Evolutionary conservation across 768 basidiomycete species (phyloP), one percentile per base, ranked within the genome.

Genomic region (Termitomyces sp.): DNA sequence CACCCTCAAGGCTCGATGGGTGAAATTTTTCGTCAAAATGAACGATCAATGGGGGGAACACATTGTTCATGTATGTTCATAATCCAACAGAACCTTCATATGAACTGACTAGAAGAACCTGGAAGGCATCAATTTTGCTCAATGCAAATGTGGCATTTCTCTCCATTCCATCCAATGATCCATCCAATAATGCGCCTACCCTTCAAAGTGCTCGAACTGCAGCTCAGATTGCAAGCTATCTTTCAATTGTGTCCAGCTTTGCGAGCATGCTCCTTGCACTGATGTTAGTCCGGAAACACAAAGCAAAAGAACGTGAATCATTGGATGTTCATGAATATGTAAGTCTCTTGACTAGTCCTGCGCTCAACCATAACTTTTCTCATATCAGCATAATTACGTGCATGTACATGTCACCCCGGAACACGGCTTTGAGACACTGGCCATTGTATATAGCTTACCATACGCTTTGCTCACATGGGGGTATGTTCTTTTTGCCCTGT

Each of bases 131-230:
- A 5, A 78, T 83, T 2, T 67, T 84, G 2, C 65, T 84, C 29
- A 76, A 73, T n/a, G 77, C 76, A 10, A 81, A 82, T 38, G 75
- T 83, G 1, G 75, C 72, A 0, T 82, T 83, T 53, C 70, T 84
- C 6, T 74, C 78, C 0, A 78, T 83, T 37, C 71, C 75, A 31
- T 71, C 74, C 17, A 73, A 77, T 12, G 75, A 62, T 51, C 68
- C 72, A 19, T 71, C 73, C 16, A 71, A 77, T 12, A 74, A 58
- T 44, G 51, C 54, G 16, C 29, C 10, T 6, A 40, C 46, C 7
- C 58, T 62, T 5, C 55, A 37, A 31, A 56, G 12, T 16, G 32
- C 32, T 21, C 61, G 71, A n/a, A 66, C 63, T 3, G 53, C 65
- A 0, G 69, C 69, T 2, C 75, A 81, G 46, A 72, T 77, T 27